Evolutionary conservation across 2,329 filamentous ascomycete species (phyloP).

Genomic region (Apiospora marii): DNA sequence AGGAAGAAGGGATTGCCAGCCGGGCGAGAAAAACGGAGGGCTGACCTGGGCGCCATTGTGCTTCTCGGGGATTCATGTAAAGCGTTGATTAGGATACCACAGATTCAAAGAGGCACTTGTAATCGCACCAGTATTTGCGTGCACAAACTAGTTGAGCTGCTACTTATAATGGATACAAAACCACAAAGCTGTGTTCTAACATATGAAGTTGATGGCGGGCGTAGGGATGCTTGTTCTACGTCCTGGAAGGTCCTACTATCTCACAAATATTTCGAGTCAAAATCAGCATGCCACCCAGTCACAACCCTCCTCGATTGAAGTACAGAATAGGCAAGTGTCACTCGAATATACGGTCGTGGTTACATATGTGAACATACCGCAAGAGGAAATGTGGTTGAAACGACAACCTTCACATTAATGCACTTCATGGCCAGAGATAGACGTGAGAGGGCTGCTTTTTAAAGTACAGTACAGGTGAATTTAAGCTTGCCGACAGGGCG

Average conservation of each 20-base stretch:
- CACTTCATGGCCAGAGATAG: no score
- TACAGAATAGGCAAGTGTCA: no score
- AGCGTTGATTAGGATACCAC: conserved; percentile 27
- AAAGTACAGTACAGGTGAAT: no score
- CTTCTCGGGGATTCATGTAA: conserved; percentile 24
- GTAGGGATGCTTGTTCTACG: neutral
- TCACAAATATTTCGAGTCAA: neutral
- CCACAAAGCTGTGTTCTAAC: neutral
- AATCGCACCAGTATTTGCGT: conserved; percentile 14
- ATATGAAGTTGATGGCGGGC: neutral
- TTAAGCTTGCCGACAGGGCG: no score
- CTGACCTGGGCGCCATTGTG: conserved; percentile 10
- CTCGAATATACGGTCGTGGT: no score
- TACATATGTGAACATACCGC: no score
- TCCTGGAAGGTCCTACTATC: neutral
- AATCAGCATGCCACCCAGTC: neutral
- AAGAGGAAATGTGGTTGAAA: no score
- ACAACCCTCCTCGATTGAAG: no score
- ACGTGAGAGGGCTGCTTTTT: no score
- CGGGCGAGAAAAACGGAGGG: conserved; percentile 3
- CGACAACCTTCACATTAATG: no score
- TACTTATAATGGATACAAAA: conserved; percentile 11
- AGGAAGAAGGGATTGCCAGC: conserved; percentile 5
- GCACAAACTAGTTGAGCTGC: conserved; percentile 1
- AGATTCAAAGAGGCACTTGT: conserved; percentile 24